These are phyloP conservation scores for Vanrija pseudolonga DNA, from an alignment of 1,284 basidiomycete species.

Conservation along the genomic window DNA sequence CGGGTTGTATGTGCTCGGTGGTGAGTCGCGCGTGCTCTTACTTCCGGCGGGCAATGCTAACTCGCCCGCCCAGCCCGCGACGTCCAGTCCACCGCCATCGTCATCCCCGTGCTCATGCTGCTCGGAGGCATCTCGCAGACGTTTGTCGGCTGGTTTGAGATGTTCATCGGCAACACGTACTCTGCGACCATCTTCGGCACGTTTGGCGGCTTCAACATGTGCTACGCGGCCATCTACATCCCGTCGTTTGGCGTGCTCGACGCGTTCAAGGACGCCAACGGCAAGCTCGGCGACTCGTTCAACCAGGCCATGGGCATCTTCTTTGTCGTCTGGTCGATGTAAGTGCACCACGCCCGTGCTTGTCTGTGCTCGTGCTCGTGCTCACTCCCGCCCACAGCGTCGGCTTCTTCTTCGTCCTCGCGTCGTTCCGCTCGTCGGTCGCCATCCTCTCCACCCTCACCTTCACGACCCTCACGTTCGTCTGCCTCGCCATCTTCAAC, in stretches of 20 bases:
- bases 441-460: conserved; percentile 15
- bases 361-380: no score
- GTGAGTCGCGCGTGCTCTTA: conserved; percentile 15
- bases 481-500: conserved; percentile 2
- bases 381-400: neutral
- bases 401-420: conserved; percentile 13
- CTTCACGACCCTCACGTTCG: conserved; percentile 8
- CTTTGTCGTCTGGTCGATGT: conserved; percentile 9
- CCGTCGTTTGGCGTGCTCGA: conserved; percentile 6
- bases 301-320: conserved; percentile 12
- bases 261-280: conserved; percentile 11
- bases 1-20: conserved; percentile 15
- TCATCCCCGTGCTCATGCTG: conserved; percentile 13
- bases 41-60: conserved; percentile 19
- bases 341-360: conserved; percentile 7
- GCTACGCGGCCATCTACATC: conserved; percentile 12
- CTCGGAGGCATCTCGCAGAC: conserved; percentile 17
- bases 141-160: conserved; percentile 19
- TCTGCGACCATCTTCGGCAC: conserved; percentile 18
- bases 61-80: conserved; percentile 14
- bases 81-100: conserved; percentile 5
- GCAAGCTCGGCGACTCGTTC: conserved; percentile 17
- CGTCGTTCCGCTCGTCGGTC: conserved; percentile 18
- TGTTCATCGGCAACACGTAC: conserved; percentile 23
- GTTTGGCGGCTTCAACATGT: conserved; percentile 16